Evolutionary conservation across 208 protist genomes (phyloP).

Genomic region (Leishmania mexicana): DNA sequence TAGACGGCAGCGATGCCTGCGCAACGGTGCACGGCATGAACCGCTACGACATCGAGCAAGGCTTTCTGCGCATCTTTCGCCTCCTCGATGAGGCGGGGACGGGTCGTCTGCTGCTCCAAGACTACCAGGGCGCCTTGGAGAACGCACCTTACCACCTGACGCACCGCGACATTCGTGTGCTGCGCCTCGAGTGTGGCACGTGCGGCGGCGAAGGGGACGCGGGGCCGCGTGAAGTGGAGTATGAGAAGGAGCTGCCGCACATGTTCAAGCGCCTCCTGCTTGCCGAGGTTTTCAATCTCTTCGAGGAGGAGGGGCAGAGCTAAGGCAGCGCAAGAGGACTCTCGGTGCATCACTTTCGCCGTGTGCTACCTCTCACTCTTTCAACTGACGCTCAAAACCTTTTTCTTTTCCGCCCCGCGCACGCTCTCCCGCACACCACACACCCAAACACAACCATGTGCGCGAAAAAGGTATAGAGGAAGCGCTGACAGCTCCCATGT

Average conservation of each 20-base stretch:
- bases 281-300: conserved; percentile 66
- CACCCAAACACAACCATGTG: background rate
- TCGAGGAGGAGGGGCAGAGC: conserved; percentile 48
- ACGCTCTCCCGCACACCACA: background rate
- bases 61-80: conserved; percentile 80
- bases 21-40: conserved; percentile 86
- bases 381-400: background rate
- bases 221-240: conserved; percentile 53
- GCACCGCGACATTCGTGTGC: conserved; percentile 69
- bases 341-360: background rate
- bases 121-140: conserved; percentile 62
- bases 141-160: conserved; percentile 87
- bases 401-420: background rate
- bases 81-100: conserved; percentile 61
- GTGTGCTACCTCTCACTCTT: background rate
- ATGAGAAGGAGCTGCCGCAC: conserved; percentile 65
- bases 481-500: background rate
- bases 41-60: conserved; percentile 74
- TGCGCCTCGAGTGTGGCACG: conserved; percentile 67
- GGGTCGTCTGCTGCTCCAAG: conserved; percentile 58
- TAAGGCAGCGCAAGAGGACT: background rate
- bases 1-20: conserved; percentile 33
- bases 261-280: conserved; percentile 83
- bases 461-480: background rate
- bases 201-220: conserved; percentile 29